Conservation (phyloP, 2,329 filamentous ascomycete genomes). For the Trichoderma afroharzianum region DNA sequence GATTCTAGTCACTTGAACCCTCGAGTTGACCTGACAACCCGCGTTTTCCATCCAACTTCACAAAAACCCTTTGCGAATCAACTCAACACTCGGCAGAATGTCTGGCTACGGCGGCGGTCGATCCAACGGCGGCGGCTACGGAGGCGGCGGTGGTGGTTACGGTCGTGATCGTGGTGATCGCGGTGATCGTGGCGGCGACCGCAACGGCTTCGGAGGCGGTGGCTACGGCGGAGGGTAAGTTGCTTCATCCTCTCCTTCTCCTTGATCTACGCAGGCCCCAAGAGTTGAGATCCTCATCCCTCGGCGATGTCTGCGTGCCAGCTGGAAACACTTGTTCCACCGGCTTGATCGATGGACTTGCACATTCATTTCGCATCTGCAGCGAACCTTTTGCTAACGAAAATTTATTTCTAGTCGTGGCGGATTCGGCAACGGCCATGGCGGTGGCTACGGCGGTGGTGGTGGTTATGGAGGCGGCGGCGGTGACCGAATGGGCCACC, state of each 20-base stretch:
- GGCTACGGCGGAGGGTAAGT: slow-evolving; percentile 39
- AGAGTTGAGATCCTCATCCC: not conserved
- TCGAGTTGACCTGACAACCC: slow-evolving; percentile 14
- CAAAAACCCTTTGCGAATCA: slow-evolving; percentile 11
- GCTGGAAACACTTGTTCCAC: not conserved
- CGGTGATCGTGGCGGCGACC: slow-evolving; percentile 45
- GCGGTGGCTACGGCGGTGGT: slow-evolving; percentile 31
- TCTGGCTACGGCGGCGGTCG: slow-evolving; percentile 43
- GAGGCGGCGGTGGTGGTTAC: slow-evolving; percentile 34
- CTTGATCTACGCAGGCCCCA: not conserved
- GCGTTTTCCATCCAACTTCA: not conserved
- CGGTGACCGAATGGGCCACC: slow-evolving; percentile 90
- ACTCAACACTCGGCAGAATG: slow-evolving; percentile 33
- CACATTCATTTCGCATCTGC: not conserved
- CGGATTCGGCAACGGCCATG: slow-evolving; percentile 38
- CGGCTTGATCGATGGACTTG: not conserved
- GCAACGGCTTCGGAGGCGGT: slow-evolving; percentile 37
- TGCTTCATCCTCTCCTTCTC: not conserved
- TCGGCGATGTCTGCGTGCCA: not conserved
- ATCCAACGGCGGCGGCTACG: slow-evolving; percentile 30
- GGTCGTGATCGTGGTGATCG: slow-evolving; percentile 44
- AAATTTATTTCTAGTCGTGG: slow-evolving; percentile 39
- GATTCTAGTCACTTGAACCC: not conserved
- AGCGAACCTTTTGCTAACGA: slow-evolving; percentile 33
- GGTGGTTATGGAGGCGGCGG: slow-evolving; percentile 53